Percentiles rank a stretch among this genome's conserved stretches.
phyloP scores from a whole-genome alignment of 257 asterid species.

The Hygrophila difformis region DNA sequence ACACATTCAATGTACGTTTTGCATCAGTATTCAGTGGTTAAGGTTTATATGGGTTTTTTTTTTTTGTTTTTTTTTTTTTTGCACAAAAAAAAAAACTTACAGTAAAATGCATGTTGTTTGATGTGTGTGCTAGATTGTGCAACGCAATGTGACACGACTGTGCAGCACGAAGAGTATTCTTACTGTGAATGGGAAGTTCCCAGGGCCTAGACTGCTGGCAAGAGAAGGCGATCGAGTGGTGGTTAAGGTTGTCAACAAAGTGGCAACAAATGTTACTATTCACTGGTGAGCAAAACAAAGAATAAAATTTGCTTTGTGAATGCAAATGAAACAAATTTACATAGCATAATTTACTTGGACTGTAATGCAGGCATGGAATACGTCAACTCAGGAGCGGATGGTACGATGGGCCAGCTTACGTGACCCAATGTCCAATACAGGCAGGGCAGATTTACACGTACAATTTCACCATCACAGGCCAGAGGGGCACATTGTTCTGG shows the following conservation, averaged over 20 bases:
- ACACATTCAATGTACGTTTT: constrained; percentile 46
- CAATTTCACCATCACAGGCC: not conserved
- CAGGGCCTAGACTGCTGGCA: not conserved
- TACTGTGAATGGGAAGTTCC: not conserved
- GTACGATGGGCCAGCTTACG: too few relatives aligned
- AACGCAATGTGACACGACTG: not conserved
- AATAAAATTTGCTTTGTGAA: not conserved
- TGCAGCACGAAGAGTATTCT: not conserved
- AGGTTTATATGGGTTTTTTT: not conserved
- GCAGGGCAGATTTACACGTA: not conserved
- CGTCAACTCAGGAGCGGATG: too few relatives aligned
- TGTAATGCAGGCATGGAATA: too few relatives aligned
- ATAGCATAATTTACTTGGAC: too few relatives aligned
- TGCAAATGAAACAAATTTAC: too few relatives aligned
- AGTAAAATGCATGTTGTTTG: not conserved
- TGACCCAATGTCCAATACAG: not conserved
- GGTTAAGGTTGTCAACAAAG: not conserved
- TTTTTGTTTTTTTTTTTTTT: not conserved
- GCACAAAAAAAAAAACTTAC: not conserved
- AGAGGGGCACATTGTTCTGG: not conserved
- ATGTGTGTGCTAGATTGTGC: constrained; percentile 35
- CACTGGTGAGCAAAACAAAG: not conserved
- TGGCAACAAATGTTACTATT: not conserved
- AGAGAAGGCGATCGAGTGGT: not conserved
- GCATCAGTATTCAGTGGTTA: not conserved